A percentile compares a stretch with the other conserved stretches of the same genome.
phyloP scores from a whole-genome alignment of 2,329 filamentous ascomycete species.

The Xylariaceae sp. region DNA sequence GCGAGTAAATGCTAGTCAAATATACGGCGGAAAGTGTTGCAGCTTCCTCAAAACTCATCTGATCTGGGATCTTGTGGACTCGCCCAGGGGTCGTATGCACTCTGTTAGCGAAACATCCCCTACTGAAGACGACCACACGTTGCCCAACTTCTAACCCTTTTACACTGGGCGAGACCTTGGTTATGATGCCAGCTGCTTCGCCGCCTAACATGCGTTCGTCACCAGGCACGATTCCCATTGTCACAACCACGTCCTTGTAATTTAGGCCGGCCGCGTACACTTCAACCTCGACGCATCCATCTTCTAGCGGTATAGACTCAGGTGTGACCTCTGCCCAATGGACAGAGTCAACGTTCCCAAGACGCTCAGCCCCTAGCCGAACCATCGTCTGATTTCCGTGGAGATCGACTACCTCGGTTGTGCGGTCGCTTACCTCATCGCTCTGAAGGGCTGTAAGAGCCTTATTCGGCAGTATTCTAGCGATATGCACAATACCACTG shows the following conservation, averaged over 20 bases:
- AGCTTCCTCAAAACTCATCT: slow-evolving; percentile 44
- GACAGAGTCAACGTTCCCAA: slow-evolving; percentile 19
- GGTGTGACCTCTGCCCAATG: slow-evolving; percentile 5
- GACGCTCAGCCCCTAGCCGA: slow-evolving; percentile 8
- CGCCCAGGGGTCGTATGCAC: neutral
- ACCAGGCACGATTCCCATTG: slow-evolving; percentile 23
- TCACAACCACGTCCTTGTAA: slow-evolving; percentile 23
- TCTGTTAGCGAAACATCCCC: slow-evolving; percentile 33
- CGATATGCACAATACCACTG: neutral
- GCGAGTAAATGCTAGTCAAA: slow-evolving; percentile 40
- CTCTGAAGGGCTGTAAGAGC: neutral
- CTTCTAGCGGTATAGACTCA: neutral
- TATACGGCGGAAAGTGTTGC: slow-evolving; percentile 43
- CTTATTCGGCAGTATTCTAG: neutral
- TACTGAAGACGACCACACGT: slow-evolving; percentile 31
- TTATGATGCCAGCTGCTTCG: slow-evolving; percentile 34
- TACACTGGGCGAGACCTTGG: slow-evolving; percentile 15
- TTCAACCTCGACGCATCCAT: slow-evolving; percentile 19
- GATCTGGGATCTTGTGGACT: slow-evolving; percentile 39
- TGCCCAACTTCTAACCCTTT: slow-evolving; percentile 30
- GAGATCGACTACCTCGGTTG: slow-evolving; percentile 35
- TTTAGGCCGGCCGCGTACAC: slow-evolving; percentile 22
- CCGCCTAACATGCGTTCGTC: slow-evolving; percentile 25
- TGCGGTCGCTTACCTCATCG: neutral
- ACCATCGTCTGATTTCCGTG: slow-evolving; percentile 30